Conservation (phyloP, 2,329 filamentous ascomycete species). For the Scedosporium dehoogii region DNA sequence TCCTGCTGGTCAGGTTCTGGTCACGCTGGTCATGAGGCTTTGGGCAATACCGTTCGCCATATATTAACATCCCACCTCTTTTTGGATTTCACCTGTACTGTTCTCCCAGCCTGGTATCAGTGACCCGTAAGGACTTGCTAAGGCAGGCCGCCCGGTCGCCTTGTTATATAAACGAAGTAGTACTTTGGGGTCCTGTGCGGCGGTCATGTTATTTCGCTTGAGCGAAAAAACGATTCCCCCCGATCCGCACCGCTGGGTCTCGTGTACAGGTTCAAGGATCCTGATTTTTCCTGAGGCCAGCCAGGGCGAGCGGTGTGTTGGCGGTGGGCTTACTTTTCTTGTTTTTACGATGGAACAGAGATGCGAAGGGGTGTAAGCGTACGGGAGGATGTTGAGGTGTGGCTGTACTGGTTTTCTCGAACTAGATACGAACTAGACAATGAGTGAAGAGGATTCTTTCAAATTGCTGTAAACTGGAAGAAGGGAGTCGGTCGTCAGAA, state of each 20-base stretch:
- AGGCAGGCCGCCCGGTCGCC: too few relatives aligned
- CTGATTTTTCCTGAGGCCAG: neutral
- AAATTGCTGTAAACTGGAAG: too few relatives aligned
- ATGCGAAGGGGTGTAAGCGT: neutral
- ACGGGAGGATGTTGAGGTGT: neutral
- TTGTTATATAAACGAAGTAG: neutral
- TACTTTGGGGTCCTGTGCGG: neutral
- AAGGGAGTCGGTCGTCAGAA: too few relatives aligned
- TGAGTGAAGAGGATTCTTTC: too few relatives aligned
- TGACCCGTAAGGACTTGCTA: too few relatives aligned
- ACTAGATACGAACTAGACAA: neutral
- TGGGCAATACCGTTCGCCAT: neutral
- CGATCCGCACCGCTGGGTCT: neutral
- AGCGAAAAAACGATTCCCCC: neutral
- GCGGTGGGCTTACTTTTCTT: neutral
- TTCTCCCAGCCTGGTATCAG: too few relatives aligned
- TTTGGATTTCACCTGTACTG: neutral
- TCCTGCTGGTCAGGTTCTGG: neutral
- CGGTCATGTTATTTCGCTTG: neutral
- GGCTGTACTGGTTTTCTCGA: neutral
- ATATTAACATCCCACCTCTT: slow-evolving; percentile 6
- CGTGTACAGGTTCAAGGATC: neutral
- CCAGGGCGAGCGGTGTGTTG: neutral
- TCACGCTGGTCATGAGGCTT: slow-evolving; percentile 6
- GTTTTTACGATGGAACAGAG: neutral